Base-by-base conservation (phyloP, 768 basidiomycete species). In the Lactarius psammicola region DNA sequence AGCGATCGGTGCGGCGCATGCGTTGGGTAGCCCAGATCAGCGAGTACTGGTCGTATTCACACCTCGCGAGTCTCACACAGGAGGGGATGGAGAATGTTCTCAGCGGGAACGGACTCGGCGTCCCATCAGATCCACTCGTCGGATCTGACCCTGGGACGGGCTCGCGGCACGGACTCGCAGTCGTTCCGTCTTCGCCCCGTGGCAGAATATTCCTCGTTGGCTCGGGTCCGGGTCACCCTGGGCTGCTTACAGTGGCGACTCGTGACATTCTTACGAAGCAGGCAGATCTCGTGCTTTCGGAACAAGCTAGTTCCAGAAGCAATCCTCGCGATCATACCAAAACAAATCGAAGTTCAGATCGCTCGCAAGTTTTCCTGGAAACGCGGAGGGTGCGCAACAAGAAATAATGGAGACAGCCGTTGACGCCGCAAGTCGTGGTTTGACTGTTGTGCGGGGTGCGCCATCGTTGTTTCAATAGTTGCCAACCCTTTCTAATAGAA, bases 301-400 rank as follows among this genome's bases (percentile, higher is more conserved):
- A n/a, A 99, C 78, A 99, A 99, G 72, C 89, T 99, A 33, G 96
- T 98, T 2, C 96, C 96, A 0, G 82, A 88, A 17, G 86, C 88
- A 9, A 90, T 99, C 10, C 86, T 99, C 23, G 87, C 84, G 0
- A 80, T 98, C 31, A 92, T 98, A 60, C 96, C 95, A 0, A 75
- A 80, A 7, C 76, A 79, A 31, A 84, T 88, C 0, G 83, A 88
- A 63, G 82, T 98, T 9, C 87, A 88, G 56, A 97, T 98, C 71
- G 97, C 97, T 20, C 89, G 89, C 70, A 99, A 99, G 73, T 98
- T 96, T n/a, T 78, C 97, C 97, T 0, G 97, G 97, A 0, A 98
- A 98, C 73, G 93, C 94, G 2, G 96, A 99, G 57, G 89, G 89
- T 17, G 94, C 95, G 1, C 97, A 99, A 75, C 84, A 81, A 42